phyloP scores from a whole-genome alignment of 1,139 yeast genomes.

The Hanseniaspora sp. region DNA sequence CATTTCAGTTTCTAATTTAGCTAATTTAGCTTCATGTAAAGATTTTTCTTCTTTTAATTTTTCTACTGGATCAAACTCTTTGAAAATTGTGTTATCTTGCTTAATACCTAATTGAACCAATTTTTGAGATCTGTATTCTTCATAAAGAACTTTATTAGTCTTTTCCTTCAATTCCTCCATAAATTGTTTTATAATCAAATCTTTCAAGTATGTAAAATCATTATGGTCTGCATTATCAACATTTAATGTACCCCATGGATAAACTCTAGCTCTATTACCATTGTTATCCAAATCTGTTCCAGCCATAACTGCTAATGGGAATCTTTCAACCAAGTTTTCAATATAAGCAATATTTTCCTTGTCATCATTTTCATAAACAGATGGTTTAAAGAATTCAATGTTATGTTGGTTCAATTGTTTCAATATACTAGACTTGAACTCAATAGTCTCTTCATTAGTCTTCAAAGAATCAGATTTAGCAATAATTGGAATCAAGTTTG shows the following conservation, averaged over 20 bases:
- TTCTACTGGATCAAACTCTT: conserved; percentile 85
- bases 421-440: conserved; percentile 63
- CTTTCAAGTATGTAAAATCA: conserved; percentile 85
- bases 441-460: conserved; percentile 70
- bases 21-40: conserved; percentile 84
- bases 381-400: conserved; percentile 72
- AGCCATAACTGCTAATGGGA: conserved; percentile 94
- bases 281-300: conserved; percentile 64
- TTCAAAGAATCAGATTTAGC: conserved; percentile 82
- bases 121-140: conserved; percentile 79
- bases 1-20: conserved; percentile 95
- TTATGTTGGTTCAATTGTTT: conserved; percentile 68
- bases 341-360: conserved; percentile 65
- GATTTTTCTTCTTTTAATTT: conserved; percentile 92
- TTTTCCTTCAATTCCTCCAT: conserved; percentile 89
- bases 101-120: conserved; percentile 72
- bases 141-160: conserved; percentile 69
- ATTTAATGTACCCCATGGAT: conserved; percentile 97
- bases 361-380: conserved; percentile 71
- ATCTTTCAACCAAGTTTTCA: conserved; percentile 51
- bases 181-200: conserved; percentile 77
- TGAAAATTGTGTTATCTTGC: conserved; percentile 85
- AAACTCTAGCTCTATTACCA: conserved; percentile 86
- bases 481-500: conserved; percentile 85
- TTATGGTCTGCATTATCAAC: conserved; percentile 91